Conservation (phyloP, 2,329 filamentous ascomycete genomes). For the Cadophora luteo-olivacea region DNA sequence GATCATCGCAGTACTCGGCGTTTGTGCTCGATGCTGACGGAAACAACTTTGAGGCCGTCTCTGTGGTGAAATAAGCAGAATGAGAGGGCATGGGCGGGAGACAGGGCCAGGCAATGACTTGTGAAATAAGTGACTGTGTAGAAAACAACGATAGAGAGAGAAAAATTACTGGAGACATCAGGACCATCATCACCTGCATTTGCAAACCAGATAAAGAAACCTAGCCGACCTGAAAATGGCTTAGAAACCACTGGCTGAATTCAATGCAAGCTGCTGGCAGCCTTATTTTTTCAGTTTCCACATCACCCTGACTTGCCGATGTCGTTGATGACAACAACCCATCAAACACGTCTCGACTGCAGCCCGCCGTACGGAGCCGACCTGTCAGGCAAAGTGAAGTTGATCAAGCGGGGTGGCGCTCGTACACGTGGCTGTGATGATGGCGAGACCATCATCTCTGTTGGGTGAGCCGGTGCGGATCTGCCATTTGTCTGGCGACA, state of each 20-base stretch:
- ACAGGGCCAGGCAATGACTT: not conserved
- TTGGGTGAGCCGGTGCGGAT: too few species aligned
- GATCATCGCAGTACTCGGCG: too few species aligned
- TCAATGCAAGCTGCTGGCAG: too few species aligned
- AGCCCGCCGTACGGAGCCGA: not conserved
- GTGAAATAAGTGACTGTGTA: not conserved
- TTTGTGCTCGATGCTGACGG: conserved; percentile 30
- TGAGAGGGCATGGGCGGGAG: not conserved
- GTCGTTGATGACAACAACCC: too few species aligned
- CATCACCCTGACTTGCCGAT: not conserved
- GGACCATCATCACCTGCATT: too few species aligned
- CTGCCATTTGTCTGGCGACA: not conserved
- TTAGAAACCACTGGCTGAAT: too few species aligned
- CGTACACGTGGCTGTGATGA: conserved; percentile 10
- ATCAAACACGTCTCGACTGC: not conserved
- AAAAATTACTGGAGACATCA: too few species aligned
- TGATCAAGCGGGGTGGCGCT: not conserved
- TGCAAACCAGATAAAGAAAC: too few species aligned
- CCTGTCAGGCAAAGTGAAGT: not conserved
- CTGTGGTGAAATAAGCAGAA: conserved; percentile 26
- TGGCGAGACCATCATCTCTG: not conserved
- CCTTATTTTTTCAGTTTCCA: too few species aligned
- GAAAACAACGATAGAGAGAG: too few species aligned
- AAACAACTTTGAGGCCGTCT: conserved; percentile 38
- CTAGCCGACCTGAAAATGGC: too few species aligned